phyloP scores from a whole-genome alignment of 495 filamentous ascomycete species.

The Aeminium ludgeri region DNA sequence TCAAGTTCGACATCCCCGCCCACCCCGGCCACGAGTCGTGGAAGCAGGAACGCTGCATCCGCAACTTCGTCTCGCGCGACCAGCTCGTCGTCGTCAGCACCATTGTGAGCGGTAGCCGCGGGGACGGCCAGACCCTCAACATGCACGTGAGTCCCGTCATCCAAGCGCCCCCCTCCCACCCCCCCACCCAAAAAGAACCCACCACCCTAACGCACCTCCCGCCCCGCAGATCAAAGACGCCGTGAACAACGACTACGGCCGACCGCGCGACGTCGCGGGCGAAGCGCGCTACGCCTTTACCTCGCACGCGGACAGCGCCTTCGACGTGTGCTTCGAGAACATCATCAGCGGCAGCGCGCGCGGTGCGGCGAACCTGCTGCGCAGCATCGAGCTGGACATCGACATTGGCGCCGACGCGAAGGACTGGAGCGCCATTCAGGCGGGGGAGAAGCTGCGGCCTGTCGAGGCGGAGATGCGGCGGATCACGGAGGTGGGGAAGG shows the following conservation, averaged over 20 bases:
- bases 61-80: slow-evolving; percentile 87
- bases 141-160: slow-evolving; percentile 51
- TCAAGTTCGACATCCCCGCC: slow-evolving; percentile 87
- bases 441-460: slow-evolving; percentile 92
- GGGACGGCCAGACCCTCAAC: slow-evolving; percentile 85
- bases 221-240: slow-evolving; percentile 68
- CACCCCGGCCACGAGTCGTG: slow-evolving; percentile 36
- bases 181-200: neutral
- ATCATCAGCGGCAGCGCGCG: slow-evolving; percentile 32
- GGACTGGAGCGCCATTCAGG: slow-evolving; percentile 94
- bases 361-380: slow-evolving; percentile 39
- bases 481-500: slow-evolving; percentile 34
- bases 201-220: neutral
- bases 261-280: slow-evolving; percentile 76
- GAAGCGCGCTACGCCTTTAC: slow-evolving; percentile 91
- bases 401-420: slow-evolving; percentile 97
- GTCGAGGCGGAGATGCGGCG: slow-evolving; percentile 89
- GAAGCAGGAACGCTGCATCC: slow-evolving; percentile 72
- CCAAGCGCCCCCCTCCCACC: neutral
- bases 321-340: slow-evolving; percentile 97
- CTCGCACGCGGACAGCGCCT: slow-evolving; percentile 80
- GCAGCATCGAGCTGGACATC: slow-evolving; percentile 86
- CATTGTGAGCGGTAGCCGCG: slow-evolving; percentile 64
- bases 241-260: slow-evolving; percentile 86
- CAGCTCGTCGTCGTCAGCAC: slow-evolving; percentile 97